Percentiles rank a stretch among this genome's conserved stretches.
phyloP scores from a whole-genome alignment of 2,329 filamentous ascomycete species.

The Alternaria metachromatica region DNA sequence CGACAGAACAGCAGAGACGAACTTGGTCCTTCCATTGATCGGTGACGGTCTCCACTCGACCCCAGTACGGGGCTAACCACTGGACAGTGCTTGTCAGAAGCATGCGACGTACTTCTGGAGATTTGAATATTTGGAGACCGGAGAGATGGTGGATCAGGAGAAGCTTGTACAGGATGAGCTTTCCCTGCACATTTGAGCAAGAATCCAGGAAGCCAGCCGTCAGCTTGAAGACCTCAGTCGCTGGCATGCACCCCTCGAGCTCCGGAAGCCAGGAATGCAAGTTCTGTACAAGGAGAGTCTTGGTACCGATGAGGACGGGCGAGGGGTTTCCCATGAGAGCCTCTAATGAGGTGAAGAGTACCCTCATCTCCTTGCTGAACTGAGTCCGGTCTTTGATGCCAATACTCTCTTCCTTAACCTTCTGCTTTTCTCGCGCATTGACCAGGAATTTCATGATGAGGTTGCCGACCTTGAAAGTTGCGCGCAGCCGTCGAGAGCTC shows the following conservation, averaged over 20 bases:
- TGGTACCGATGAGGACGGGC: slow-evolving; percentile 87
- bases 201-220: slow-evolving; percentile 94
- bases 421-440: slow-evolving; percentile 84
- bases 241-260: slow-evolving; percentile 74
- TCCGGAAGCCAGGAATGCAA: slow-evolving; percentile 98
- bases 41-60: slow-evolving; percentile 72
- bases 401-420: slow-evolving; percentile 84
- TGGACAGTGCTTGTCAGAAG: slow-evolving; percentile 81
- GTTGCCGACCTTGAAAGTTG: slow-evolving; percentile 92
- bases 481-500: slow-evolving; percentile 81
- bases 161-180: slow-evolving; percentile 89
- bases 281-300: slow-evolving; percentile 93
- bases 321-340: slow-evolving; percentile 86
- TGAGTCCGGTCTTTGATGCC: slow-evolving; percentile 77
- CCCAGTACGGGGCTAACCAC: slow-evolving; percentile 96
- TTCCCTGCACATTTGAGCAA: slow-evolving; percentile 84
- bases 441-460: slow-evolving; percentile 96
- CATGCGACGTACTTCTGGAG: slow-evolving; percentile 75
- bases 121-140: slow-evolving; percentile 78
- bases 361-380: slow-evolving; percentile 83
- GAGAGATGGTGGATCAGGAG: slow-evolving; percentile 92
- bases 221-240: slow-evolving; percentile 87
- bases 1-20: slow-evolving; percentile 87
- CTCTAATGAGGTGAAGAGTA: slow-evolving; percentile 89
- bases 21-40: slow-evolving; percentile 94